A percentile compares a stretch with the other conserved stretches of the same genome.
phyloP scores from a whole-genome alignment of 345 rosid species.

The Moricandia moricandioides region DNA sequence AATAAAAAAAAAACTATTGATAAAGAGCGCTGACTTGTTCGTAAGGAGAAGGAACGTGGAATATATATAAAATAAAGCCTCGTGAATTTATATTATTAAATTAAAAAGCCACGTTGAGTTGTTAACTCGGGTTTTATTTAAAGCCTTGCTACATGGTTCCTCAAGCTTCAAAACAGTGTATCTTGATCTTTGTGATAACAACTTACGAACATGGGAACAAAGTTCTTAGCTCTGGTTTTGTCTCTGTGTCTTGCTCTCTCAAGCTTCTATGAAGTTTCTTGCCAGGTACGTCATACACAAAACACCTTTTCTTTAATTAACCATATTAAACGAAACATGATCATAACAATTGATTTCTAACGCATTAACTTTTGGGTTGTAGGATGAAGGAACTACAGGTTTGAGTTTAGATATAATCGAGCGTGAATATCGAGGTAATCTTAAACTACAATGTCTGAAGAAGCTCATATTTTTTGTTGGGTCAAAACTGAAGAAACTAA shows the following conservation, averaged over 20 bases:
- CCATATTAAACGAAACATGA: too few species aligned
- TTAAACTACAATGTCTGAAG: background rate
- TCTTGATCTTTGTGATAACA: constrained; percentile 16
- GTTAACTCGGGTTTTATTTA: constrained; percentile 5
- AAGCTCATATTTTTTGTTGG: background rate
- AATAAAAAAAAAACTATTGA: too few species aligned
- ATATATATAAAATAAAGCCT: constrained; percentile 16
- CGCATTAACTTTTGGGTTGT: constrained; percentile 4
- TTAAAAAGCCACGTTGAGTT: constrained; percentile 20
- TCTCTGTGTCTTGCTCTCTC: constrained; percentile 28
- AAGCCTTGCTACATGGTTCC: background rate
- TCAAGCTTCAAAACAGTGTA: constrained; percentile 10
- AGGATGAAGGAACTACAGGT: constrained; percentile 34
- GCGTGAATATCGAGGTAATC: constrained; percentile 20
- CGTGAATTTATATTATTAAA: constrained; percentile 30
- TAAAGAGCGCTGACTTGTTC: background rate
- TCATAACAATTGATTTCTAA: background rate
- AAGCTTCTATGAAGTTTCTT: constrained; percentile 30
- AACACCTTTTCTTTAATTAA: background rate
- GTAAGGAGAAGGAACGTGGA: constrained; percentile 4
- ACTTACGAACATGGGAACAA: constrained; percentile 22
- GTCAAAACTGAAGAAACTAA: background rate
- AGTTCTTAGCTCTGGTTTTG: constrained; percentile 32
- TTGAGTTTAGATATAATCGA: constrained; percentile 26
- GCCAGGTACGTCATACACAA: constrained; percentile 28